Percentiles rank a stretch among this genome's conserved stretches.
These are phyloP conservation scores for Cochlearia excelsa DNA, from an alignment of 345 rosid genomes.

Conservation along the genomic window DNA sequence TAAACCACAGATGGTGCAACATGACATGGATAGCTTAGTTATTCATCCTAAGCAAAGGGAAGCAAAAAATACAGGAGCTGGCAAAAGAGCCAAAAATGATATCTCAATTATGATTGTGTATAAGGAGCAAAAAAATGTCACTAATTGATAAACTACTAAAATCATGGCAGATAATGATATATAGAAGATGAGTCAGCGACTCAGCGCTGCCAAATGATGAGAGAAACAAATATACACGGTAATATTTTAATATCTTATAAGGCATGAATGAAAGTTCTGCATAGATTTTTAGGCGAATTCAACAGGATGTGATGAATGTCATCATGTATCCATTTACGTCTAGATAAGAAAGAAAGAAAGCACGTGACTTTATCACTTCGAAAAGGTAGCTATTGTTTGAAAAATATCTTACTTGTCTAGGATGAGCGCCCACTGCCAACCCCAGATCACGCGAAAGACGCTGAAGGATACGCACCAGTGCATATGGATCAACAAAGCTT, in stretches of 20 bases:
- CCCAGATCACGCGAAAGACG: conserved; percentile 87
- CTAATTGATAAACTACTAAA: conserved; percentile 8
- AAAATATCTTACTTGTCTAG: conserved; percentile 70
- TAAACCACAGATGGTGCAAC: conserved; percentile 18
- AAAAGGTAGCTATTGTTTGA: conserved; percentile 7
- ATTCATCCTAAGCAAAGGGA: background rate
- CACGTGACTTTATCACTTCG: conserved; percentile 7
- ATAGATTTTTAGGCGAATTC: conserved; percentile 8
- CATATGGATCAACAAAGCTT: conserved; percentile 61
- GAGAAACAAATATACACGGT: conserved; percentile 12
- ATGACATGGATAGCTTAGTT: conserved; percentile 14
- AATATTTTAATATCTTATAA: conserved; percentile 3
- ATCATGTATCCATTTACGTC: conserved; percentile 20
- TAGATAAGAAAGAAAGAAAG: conserved; percentile 18
- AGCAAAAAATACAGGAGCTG: conserved; percentile 13
- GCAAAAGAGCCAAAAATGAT: conserved; percentile 21
- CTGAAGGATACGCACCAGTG: conserved; percentile 78
- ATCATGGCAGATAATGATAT: background rate
- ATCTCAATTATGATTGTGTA: conserved; percentile 17
- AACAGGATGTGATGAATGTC: conserved; percentile 15
- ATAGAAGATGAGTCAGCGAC: background rate
- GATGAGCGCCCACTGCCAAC: conserved; percentile 63
- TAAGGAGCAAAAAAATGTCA: conserved; percentile 14
- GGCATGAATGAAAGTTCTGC: conserved; percentile 9
- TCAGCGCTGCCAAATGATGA: conserved; percentile 9